These are phyloP conservation scores for Pseudopyrenochaeta lycopersici DNA, from an alignment of 2,329 filamentous ascomycete species.

Conservation along the genomic window DNA sequence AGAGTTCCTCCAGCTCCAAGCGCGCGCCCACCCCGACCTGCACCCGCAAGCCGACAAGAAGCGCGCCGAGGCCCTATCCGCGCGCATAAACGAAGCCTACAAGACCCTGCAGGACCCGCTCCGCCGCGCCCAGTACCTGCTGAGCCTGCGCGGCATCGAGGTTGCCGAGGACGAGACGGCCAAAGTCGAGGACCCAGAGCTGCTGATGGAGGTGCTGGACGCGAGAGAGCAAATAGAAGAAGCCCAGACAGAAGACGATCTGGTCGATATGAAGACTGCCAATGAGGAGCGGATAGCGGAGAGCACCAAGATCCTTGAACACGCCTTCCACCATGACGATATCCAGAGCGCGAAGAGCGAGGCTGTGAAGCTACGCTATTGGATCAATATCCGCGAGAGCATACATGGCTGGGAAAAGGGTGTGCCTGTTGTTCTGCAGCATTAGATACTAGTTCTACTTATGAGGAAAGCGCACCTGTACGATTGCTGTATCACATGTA, in stretches of 20 bases:
- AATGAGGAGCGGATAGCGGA: constrained; percentile 74
- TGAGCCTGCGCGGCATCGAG: constrained; percentile 76
- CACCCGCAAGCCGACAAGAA: constrained; percentile 59
- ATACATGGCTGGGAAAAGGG: constrained; percentile 86
- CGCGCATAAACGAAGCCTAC: constrained; percentile 91
- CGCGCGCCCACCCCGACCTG: constrained; percentile 77
- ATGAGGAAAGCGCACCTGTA: no score
- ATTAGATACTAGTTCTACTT: constrained; percentile 46
- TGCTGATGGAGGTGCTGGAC: constrained; percentile 83
- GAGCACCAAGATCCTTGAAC: constrained; percentile 70
- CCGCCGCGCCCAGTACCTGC: constrained; percentile 85
- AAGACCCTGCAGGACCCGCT: constrained; percentile 82
- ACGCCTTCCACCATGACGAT: constrained; percentile 73
- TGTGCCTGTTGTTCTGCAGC: constrained; percentile 65
- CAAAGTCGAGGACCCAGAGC: constrained; percentile 72
- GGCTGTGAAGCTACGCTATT: constrained; percentile 83
- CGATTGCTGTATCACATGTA: no score
- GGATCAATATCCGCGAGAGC: constrained; percentile 85
- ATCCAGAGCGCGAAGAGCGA: constrained; percentile 73
- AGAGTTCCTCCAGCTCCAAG: constrained; percentile 88
- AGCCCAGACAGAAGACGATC: constrained; percentile 67
- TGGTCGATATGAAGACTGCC: constrained; percentile 65
- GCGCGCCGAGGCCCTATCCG: constrained; percentile 78
- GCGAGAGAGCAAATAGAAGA: constrained; percentile 69
- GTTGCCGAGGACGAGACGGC: constrained; percentile 80